Evolutionary conservation across 1,139 yeast species (phyloP).

Genomic region (Scheffersomyces cryptocercus): DNA sequence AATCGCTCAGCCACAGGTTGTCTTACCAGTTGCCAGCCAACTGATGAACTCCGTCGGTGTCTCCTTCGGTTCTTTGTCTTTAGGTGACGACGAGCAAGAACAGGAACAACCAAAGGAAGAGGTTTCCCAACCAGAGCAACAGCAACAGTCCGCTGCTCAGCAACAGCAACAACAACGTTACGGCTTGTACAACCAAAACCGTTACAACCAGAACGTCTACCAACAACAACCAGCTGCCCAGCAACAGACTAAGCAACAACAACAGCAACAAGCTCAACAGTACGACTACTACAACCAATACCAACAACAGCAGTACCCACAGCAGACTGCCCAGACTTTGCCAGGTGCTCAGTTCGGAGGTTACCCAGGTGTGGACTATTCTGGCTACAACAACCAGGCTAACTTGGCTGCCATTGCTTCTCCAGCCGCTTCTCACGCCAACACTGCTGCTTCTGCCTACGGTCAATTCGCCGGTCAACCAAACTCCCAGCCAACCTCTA

Average conservation of each 20-base stretch:
- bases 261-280: slow-evolving; percentile 19
- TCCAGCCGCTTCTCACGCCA: slow-evolving; percentile 39
- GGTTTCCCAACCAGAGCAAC: slow-evolving; percentile 8
- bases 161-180: slow-evolving; percentile 11
- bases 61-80: slow-evolving; percentile 66
- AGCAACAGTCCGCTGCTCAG: slow-evolving; percentile 11
- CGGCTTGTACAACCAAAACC: slow-evolving; percentile 19
- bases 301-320: slow-evolving; percentile 45
- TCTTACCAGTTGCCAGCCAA: slow-evolving; percentile 58
- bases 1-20: slow-evolving; percentile 54
- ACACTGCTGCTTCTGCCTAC: slow-evolving; percentile 22
- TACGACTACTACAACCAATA: slow-evolving; percentile 38
- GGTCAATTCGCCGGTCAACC: slow-evolving; percentile 26
- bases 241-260: slow-evolving; percentile 23
- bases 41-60: slow-evolving; percentile 61
- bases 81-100: slow-evolving; percentile 45
- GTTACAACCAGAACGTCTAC: slow-evolving; percentile 22
- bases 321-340: slow-evolving; percentile 37
- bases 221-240: slow-evolving; percentile 14
- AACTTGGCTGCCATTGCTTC: slow-evolving; percentile 26
- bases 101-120: slow-evolving; percentile 16
- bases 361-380: slow-evolving; percentile 48
- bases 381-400: slow-evolving; percentile 39
- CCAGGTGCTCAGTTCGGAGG: slow-evolving; percentile 47
- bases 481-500: slow-evolving; percentile 14